Conservation (phyloP, 2,329 filamentous ascomycete genomes). For the Xylariales sp. region DNA sequence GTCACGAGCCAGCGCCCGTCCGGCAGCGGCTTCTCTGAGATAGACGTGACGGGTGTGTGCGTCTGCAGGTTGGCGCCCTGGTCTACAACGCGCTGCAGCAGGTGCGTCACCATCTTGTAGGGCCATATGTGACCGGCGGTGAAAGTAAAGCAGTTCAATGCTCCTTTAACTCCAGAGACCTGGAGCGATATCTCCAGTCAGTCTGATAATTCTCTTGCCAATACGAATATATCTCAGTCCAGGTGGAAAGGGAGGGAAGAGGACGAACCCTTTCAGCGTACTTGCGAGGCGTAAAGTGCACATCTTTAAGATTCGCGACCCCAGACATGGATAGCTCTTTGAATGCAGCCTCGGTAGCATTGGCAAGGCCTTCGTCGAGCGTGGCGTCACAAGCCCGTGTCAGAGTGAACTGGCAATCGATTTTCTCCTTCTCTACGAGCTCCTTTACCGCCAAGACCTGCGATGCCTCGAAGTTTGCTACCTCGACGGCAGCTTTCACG, state of each 20-base stretch:
- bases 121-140: too few species aligned
- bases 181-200: neutral
- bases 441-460: conserved; percentile 29
- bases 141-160: too few species aligned
- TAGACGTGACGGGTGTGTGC: conserved; percentile 2
- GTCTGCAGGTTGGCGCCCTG: conserved; percentile 7
- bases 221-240: too few species aligned
- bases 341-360: conserved; percentile 11
- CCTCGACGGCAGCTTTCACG: conserved; percentile 15
- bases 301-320: conserved; percentile 1
- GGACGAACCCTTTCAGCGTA: conserved; percentile 3
- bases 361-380: conserved; percentile 21
- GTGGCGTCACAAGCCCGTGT: conserved; percentile 29
- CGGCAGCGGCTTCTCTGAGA: neutral
- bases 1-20: conserved; percentile 33
- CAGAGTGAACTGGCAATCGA: conserved; percentile 33
- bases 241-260: too few species aligned
- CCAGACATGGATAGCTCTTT: conserved; percentile 1
- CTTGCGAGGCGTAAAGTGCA: conserved; percentile 3
- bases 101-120: conserved; percentile 5
- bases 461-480: conserved; percentile 29
- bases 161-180: conserved; percentile 6
- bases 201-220: neutral
- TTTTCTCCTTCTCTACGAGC: conserved; percentile 27
- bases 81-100: conserved; percentile 4